These are phyloP conservation scores for Claviceps humidiphila DNA, from an alignment of 2,329 filamentous ascomycete species.

Conservation along the genomic window DNA sequence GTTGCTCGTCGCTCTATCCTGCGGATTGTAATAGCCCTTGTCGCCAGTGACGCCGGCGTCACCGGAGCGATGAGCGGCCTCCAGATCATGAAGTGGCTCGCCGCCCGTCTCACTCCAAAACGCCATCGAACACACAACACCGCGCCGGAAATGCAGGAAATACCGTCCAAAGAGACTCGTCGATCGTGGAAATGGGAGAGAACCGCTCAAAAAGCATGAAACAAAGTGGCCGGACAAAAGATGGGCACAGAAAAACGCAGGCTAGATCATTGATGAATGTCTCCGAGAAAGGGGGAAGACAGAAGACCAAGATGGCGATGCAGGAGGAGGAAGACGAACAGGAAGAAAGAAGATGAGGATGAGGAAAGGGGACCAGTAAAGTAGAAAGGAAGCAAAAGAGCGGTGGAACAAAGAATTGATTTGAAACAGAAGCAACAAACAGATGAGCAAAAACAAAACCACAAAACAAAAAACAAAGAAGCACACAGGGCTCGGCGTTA, in stretches of 20 bases:
- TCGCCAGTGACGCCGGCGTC: background rate
- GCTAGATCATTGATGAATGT: background rate
- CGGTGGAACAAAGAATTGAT: background rate
- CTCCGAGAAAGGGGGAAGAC: background rate
- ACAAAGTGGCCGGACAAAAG: background rate
- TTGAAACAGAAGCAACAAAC: background rate
- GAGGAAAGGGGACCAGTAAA: too few species aligned
- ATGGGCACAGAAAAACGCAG: background rate
- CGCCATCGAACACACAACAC: slow-evolving; percentile 23
- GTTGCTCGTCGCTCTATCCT: background rate
- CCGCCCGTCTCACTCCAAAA: slow-evolving; percentile 25
- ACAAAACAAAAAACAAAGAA: background rate
- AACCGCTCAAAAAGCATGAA: background rate
- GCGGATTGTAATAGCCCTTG: background rate
- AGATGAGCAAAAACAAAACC: background rate
- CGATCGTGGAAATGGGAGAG: background rate
- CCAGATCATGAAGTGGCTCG: slow-evolving; percentile 14
- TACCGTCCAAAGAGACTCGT: background rate
- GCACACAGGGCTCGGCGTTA: background rate
- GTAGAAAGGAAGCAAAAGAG: background rate
- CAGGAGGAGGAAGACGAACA: background rate
- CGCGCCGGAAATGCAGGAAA: background rate
- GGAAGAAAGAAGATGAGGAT: background rate
- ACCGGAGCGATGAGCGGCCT: slow-evolving; percentile 1
- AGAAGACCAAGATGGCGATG: background rate